Percentiles rank a stretch among this genome's conserved stretches.
These are phyloP conservation scores for Apiospora saccharicola DNA, from an alignment of 2,329 filamentous ascomycete species.

Conservation along the genomic window DNA sequence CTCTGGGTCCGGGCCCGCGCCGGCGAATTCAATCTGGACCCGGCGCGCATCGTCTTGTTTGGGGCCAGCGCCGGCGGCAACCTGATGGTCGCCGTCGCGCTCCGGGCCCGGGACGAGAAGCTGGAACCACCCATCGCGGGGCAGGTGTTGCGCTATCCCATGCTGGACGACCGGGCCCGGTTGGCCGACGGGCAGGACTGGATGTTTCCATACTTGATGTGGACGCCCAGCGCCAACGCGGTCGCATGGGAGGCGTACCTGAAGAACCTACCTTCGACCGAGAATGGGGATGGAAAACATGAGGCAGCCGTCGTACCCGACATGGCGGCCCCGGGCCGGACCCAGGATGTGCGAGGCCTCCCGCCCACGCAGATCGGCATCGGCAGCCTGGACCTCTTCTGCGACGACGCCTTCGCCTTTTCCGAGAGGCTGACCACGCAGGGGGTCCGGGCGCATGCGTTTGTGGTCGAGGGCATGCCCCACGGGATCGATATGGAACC, in stretches of 20 bases:
- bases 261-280: too few relatives aligned
- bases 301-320: not conserved
- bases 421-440: conserved; percentile 27
- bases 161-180: not conserved
- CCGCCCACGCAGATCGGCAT: conserved; percentile 31
- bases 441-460: conserved; percentile 13
- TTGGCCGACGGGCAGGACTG: not conserved
- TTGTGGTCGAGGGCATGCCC: not conserved
- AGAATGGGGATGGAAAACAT: not conserved
- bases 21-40: conserved; percentile 33
- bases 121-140: conserved; percentile 38
- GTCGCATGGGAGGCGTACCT: not conserved
- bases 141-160: conserved; percentile 28
- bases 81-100: conserved; percentile 36
- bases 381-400: conserved; percentile 31
- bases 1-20: conserved; percentile 46
- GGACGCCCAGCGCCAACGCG: not conserved
- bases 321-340: conserved; percentile 30
- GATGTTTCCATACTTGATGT: not conserved
- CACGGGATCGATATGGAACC: not conserved
- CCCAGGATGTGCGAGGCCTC: conserved; percentile 27
- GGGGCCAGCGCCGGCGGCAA: conserved; percentile 36
- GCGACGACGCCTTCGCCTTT: conserved; percentile 28
- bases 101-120: conserved; percentile 48
- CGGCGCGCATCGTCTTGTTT: conserved; percentile 33